phyloP scores from a whole-genome alignment of 163 green algal genomes.

The Picocystis sp. region DNA sequence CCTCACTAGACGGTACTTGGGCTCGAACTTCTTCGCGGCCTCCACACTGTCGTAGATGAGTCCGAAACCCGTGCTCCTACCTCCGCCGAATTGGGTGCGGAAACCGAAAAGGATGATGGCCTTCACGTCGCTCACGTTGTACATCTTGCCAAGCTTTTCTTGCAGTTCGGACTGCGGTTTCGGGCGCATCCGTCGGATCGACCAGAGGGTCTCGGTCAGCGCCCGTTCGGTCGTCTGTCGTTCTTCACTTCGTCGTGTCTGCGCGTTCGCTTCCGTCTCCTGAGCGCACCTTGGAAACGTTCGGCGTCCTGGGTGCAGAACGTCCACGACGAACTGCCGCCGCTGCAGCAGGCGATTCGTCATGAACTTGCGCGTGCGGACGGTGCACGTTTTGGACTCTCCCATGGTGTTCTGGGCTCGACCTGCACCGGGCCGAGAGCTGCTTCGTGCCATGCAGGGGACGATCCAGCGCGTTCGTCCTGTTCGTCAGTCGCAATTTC shows the following conservation, averaged over 20 bases:
- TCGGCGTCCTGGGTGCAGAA: conserved; percentile 90
- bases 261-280: not conserved
- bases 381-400: conserved; percentile 60
- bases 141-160: conserved; percentile 91
- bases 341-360: conserved; percentile 84
- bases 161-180: conserved; percentile 65
- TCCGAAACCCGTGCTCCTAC: conserved; percentile 96
- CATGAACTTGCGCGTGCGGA: conserved; percentile 97
- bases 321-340: conserved; percentile 93
- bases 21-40: conserved; percentile 93
- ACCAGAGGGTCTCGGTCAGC: too few species aligned
- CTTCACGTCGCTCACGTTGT: conserved; percentile 76
- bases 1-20: conserved; percentile 85
- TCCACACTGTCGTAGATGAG: conserved; percentile 97
- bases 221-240: too few species aligned
- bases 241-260: too few species aligned
- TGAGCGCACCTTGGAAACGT: conserved; percentile 79
- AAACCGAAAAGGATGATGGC: conserved; percentile 92
- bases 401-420: too few species aligned
- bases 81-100: conserved; percentile 94
- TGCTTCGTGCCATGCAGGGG: too few species aligned
- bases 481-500: too few species aligned
- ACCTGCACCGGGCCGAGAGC: too few species aligned
- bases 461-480: too few species aligned
- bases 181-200: too few species aligned